Conservation (phyloP, 805 yeast species). For the Ogataea populi-albae region DNA sequence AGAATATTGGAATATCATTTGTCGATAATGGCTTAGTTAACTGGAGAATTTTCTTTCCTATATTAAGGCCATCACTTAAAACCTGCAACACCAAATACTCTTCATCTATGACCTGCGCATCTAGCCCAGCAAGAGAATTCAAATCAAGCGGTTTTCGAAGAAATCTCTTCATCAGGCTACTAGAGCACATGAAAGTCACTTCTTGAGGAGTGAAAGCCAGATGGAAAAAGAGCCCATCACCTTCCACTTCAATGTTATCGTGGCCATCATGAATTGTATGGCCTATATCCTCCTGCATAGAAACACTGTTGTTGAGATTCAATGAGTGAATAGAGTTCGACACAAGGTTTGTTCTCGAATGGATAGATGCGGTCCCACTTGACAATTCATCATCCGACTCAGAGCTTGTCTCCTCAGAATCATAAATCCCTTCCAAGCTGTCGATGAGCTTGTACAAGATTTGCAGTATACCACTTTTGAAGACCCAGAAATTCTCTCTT, state of each 20-base stretch:
- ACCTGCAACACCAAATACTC: slow-evolving; percentile 54
- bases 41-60: slow-evolving; percentile 52
- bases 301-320: slow-evolving; percentile 8
- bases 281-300: slow-evolving; percentile 10
- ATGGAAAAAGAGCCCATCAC: slow-evolving; percentile 51
- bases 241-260: slow-evolving; percentile 23
- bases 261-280: neutral
- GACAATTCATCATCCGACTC: slow-evolving; percentile 7
- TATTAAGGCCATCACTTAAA: slow-evolving; percentile 56
- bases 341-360: slow-evolving; percentile 5
- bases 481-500: slow-evolving; percentile 50
- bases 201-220: slow-evolving; percentile 63
- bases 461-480: slow-evolving; percentile 48
- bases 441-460: slow-evolving; percentile 40
- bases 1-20: slow-evolving; percentile 56
- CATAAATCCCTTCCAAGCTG: slow-evolving; percentile 21
- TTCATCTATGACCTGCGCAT: slow-evolving; percentile 40
- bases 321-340: slow-evolving; percentile 18
- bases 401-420: slow-evolving; percentile 13
- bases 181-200: slow-evolving; percentile 56
- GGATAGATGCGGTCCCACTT: slow-evolving; percentile 2
- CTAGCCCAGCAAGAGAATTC: slow-evolving; percentile 19
- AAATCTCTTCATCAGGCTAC: slow-evolving; percentile 33
- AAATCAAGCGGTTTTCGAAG: slow-evolving; percentile 40
- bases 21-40: slow-evolving; percentile 57